Base-by-base conservation (phyloP, 2,329 filamentous ascomycete genomes). In the Talaromyces pinophilus region DNA sequence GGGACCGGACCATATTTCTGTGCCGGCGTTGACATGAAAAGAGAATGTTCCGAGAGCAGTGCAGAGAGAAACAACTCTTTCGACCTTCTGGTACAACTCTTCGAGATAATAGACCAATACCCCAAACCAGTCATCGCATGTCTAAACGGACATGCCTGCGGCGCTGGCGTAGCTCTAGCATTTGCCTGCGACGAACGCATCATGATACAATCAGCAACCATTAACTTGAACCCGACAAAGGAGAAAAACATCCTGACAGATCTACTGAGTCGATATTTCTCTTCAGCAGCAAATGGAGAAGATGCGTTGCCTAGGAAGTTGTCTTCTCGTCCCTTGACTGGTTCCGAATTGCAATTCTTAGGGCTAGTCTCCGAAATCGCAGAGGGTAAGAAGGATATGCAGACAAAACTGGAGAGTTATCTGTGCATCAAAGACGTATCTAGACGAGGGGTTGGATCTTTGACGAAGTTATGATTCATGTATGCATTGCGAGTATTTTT, bases 101-200 rank as follows among this genome's bases (percentile, higher is more conserved):
- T 82, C 66, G 72, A 78, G 5, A 72, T 72, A 0, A 80, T 83
- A 19, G 79, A 81, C 44, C 68, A 68, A 1, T 78, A 73, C 0
- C 77, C 79, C 13, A 79, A 83, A 61, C 75, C 76, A 1, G 83
- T 79, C 0, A 78, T 83, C 42, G 80, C 80, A 0, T 72, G 69
- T 3, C 67, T 83, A 33, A 80, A 82, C 40, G 81, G 81, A 0
- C 78, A 81, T 2, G 76, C 76, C 2, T 82, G 80, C 64, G 81
- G 80, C 1, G 81, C 79, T 1, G 81, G 81, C 0, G 79, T 82
- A 1, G 81, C 81, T 0, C 71, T 83, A 0, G 79, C 78, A 0
- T 81, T 82, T 68, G 73, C 74, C 1, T 83, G 80, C 68, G 80
- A 83, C 63, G 70, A 82, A 11, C 73, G 80, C 5, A 57, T 72